A percentile compares a stretch with the other conserved stretches of the same genome.
Conservation (phyloP, 1,284 basidiomycete species). For the Heterobasidion irregulare region DNA sequence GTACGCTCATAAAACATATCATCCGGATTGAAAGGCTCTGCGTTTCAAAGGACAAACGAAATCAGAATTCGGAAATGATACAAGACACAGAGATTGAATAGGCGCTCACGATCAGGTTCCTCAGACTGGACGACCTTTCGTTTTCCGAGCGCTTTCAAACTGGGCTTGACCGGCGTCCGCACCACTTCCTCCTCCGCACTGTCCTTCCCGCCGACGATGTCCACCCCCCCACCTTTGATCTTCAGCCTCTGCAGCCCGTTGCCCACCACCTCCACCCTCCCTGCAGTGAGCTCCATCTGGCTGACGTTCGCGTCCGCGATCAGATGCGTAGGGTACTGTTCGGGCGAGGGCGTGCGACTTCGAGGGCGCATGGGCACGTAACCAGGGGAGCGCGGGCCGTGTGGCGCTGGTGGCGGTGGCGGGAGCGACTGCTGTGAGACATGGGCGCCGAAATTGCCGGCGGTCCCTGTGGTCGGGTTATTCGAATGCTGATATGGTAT, state of each 20-base stretch:
- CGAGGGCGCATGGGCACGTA: constrained; percentile 34
- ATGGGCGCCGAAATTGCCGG: constrained; percentile 15
- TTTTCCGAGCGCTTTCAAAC: constrained; percentile 78
- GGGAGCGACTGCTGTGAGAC: constrained; percentile 33
- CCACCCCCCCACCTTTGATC: not conserved
- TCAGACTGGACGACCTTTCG: constrained; percentile 43
- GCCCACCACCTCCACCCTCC: constrained; percentile 5
- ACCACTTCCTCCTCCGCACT: constrained; percentile 13
- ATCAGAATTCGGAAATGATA: not conserved
- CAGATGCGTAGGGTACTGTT: constrained; percentile 15
- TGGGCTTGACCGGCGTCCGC: constrained; percentile 39
- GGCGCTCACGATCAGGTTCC: constrained; percentile 33
- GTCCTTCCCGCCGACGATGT: constrained; percentile 5
- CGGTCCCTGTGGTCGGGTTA: constrained; percentile 7
- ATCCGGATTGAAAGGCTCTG: constrained; percentile 32
- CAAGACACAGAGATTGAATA: not conserved
- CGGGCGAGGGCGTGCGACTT: constrained; percentile 48
- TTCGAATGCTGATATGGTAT: constrained; percentile 15
- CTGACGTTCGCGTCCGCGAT: constrained; percentile 4
- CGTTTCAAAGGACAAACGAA: constrained; percentile 2
- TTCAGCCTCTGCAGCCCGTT: constrained; percentile 3
- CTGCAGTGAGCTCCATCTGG: not conserved
- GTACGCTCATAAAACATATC: constrained; percentile 32
- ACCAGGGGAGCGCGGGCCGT: constrained; percentile 59
- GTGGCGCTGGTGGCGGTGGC: constrained; percentile 56